These are phyloP conservation scores for Phytophthora macrochlamydospora DNA, from an alignment of 352 stramenopile species.

Conservation along the genomic window DNA sequence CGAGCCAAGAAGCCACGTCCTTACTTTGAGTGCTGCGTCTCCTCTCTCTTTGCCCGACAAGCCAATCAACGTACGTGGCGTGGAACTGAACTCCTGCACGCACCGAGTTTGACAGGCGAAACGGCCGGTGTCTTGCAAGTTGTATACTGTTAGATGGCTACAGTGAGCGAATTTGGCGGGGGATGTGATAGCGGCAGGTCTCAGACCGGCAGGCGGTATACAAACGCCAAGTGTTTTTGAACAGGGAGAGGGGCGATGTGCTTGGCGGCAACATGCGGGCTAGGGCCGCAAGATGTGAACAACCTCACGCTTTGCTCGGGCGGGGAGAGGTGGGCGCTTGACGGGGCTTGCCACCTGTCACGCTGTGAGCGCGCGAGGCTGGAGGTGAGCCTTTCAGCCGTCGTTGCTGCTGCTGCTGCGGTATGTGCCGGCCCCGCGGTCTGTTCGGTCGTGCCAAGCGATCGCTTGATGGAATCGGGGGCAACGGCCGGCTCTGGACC, in stretches of 20 bases:
- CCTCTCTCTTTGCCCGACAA: slow-evolving; percentile 4
- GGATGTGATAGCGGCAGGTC: slow-evolving; percentile 5
- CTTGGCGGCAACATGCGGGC: neutral
- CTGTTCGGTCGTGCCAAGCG: neutral
- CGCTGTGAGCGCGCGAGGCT: neutral
- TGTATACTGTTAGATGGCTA: neutral
- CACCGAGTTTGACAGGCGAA: slow-evolving; percentile 22
- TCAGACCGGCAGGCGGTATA: slow-evolving; percentile 13
- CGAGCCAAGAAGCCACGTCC: slow-evolving; percentile 21
- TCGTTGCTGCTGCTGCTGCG: neutral
- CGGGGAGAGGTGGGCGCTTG: neutral
- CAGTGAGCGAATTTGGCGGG: slow-evolving; percentile 5
- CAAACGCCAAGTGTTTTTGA: slow-evolving; percentile 36
- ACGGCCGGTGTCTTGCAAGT: neutral
- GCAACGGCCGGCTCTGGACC: too few relatives aligned
- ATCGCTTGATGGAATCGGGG: neutral
- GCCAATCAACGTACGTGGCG: slow-evolving; percentile 37
- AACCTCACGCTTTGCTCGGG: neutral
- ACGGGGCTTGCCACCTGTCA: neutral
- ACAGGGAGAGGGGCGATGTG: slow-evolving; percentile 19
- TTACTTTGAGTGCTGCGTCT: slow-evolving; percentile 6
- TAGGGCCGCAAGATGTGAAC: slow-evolving; percentile 1
- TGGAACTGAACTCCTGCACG: slow-evolving; percentile 25
- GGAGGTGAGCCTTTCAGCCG: neutral
- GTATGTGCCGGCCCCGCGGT: neutral